phyloP scores from a whole-genome alignment of 257 asterid genomes.

The Plantago major region DNA sequence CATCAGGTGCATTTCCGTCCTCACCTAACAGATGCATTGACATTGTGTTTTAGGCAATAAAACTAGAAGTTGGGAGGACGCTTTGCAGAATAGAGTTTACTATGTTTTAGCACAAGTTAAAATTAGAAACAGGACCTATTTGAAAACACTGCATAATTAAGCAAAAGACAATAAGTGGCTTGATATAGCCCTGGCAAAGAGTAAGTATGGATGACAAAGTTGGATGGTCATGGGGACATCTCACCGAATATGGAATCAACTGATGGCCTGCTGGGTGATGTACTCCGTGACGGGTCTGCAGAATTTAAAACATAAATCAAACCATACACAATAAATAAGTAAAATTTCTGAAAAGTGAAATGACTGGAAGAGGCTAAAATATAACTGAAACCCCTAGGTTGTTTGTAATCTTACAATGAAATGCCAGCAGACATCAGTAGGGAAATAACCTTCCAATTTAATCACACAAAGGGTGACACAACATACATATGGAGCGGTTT shows the following conservation, averaged over 20 bases:
- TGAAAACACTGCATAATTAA: no score
- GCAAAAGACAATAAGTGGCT: no score
- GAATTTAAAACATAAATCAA: slow-evolving; percentile 6
- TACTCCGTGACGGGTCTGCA: slow-evolving; percentile 53
- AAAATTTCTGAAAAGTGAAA: not conserved
- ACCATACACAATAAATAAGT: not conserved
- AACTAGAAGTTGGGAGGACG: not conserved
- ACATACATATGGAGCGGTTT: not conserved
- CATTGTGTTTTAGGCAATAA: not conserved
- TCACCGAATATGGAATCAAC: slow-evolving; percentile 56
- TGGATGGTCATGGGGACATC: slow-evolving; percentile 16
- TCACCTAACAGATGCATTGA: slow-evolving; percentile 43
- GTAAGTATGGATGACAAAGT: not conserved
- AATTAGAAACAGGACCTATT: no score
- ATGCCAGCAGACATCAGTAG: no score
- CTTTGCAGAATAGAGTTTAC: no score
- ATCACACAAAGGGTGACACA: no score
- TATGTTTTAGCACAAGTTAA: no score
- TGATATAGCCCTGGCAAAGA: no score
- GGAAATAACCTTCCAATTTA: no score
- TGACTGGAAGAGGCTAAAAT: not conserved
- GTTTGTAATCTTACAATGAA: not conserved
- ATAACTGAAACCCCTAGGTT: no score
- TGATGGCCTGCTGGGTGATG: slow-evolving; percentile 61
- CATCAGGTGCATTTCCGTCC: slow-evolving; percentile 37